A percentile compares a stretch with the other conserved stretches of the same genome.
Conservation (phyloP, 768 basidiomycete species). For the Lentinula edodes region DNA sequence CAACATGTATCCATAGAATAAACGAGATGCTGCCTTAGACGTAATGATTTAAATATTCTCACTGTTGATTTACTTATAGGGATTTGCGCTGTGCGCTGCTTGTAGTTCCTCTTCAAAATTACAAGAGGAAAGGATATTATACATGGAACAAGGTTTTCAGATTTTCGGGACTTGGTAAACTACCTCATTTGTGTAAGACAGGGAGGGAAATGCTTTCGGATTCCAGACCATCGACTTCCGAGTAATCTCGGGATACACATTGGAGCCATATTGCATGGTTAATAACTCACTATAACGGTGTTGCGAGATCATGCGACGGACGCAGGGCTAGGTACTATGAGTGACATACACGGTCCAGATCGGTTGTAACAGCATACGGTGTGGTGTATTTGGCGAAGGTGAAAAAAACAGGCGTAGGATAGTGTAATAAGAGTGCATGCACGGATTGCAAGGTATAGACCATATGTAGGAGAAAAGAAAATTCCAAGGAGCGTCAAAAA, state of each 20-base stretch:
- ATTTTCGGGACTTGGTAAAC: no score
- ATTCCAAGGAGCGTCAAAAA: neutral
- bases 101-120: neutral
- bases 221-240: no score
- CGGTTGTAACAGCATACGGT: neutral
- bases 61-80: neutral
- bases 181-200: no score
- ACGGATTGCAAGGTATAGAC: neutral
- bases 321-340: no score
- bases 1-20: constrained; percentile 1
- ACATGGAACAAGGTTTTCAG: neutral
- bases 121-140: neutral
- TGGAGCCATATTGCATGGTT: no score
- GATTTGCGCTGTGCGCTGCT: constrained; percentile 2
- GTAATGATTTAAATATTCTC: neutral
- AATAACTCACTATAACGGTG: no score
- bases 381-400: neutral
- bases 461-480: neutral
- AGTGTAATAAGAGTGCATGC: constrained; percentile 1
- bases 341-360: no score
- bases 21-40: neutral
- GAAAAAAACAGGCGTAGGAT: neutral
- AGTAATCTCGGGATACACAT: no score
- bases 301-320: no score
- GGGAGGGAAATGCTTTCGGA: no score